Base-by-base conservation (phyloP, 202 grass and related monocot species). In the Dendrocalamus latiflorus region DNA sequence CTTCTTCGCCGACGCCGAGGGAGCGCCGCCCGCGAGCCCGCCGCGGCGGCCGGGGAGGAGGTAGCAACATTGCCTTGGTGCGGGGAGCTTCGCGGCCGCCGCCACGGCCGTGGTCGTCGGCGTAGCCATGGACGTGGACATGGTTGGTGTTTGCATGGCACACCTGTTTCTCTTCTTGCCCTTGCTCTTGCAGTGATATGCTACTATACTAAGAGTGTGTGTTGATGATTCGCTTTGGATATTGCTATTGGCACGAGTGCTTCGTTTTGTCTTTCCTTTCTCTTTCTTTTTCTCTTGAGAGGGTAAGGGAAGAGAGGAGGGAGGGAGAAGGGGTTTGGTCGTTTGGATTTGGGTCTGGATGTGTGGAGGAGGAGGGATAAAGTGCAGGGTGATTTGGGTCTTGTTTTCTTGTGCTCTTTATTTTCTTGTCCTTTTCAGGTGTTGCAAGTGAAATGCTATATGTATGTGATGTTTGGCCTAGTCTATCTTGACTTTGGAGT, bases 311-410 rank as follows among this genome's bases (percentile, higher is more conserved):
- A n/a, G n/a, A n/a, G 77, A 24, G 65, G 59, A 79, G 54, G 55
- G 28, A 43, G 55, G 80, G 33, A 41, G 42, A 49, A 24, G 48
- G 60, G 4, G 42, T 68, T 37, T 68, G 83, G 78, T 28, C 26
- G 26, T 28, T 28, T 28, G n/a, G 26, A 66, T 84, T 65, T 74
- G 70, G 60, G 37, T 26, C 58, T 44, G 38, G 69, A 83, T n/a
- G n/a, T 83, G 81, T 86, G 88, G 91, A 83, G 54, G 87, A 56
- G 82, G 56, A 13, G n/a, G 60, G 80, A 87, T 72, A 47, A 84
- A 85, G 30, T 41, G 65, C 65, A 33, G 1, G 30, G 30, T 33
- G 30, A 33, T 56, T n/a, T 58, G 18, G 10, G 20, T 13, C 38
- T 60, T 42, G 20, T 4, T 67, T 51, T 59, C 12, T 58, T 70